Evolutionary conservation across 352 stramenopile species (phyloP).

Genomic region (Phytophthora colocasiae): DNA sequence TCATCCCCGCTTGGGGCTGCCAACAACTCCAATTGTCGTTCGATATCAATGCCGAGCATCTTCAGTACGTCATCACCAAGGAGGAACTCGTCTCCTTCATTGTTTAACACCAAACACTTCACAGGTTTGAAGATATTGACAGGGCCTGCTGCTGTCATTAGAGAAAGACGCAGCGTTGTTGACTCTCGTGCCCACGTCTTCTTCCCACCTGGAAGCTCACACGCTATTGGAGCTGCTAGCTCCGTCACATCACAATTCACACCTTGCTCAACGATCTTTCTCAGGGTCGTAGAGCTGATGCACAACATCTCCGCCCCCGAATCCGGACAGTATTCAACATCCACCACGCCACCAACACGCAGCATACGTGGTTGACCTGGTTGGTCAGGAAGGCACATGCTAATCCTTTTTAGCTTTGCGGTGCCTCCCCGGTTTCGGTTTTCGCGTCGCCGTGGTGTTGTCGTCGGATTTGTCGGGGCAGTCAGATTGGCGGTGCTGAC

Average conservation of each 20-base stretch:
- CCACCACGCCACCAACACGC: constrained; percentile 10
- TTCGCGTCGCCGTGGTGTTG: background rate
- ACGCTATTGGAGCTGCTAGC: constrained; percentile 10
- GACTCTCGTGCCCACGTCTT: constrained; percentile 1
- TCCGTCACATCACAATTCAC: constrained; percentile 1
- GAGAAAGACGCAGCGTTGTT: constrained; percentile 3
- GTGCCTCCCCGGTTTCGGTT: constrained; percentile 12
- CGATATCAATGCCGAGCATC: constrained; percentile 12
- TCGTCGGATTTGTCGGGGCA: background rate
- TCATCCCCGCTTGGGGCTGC: constrained; percentile 4
- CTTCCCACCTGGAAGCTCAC: constrained; percentile 11
- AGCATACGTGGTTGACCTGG: constrained; percentile 1
- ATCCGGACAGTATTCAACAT: constrained; percentile 18
- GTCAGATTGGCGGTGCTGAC: constrained; percentile 16
- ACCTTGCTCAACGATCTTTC: constrained; percentile 5
- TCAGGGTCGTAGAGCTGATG: constrained; percentile 21
- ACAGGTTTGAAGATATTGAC: constrained; percentile 20
- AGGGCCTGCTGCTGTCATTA: constrained; percentile 10
- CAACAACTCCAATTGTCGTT: constrained; percentile 14
- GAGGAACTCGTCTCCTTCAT: constrained; percentile 13
- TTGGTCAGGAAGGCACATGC: constrained; percentile 8
- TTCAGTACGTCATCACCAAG: constrained; percentile 26
- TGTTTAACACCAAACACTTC: constrained; percentile 13
- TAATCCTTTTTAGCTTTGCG: constrained; percentile 22
- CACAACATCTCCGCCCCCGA: constrained; percentile 20